A percentile compares a stretch with the other conserved stretches of the same genome.
These are phyloP conservation scores for Aureobasidium pullulans DNA, from an alignment of 2,329 filamentous ascomycete genomes.

Conservation along the genomic window DNA sequence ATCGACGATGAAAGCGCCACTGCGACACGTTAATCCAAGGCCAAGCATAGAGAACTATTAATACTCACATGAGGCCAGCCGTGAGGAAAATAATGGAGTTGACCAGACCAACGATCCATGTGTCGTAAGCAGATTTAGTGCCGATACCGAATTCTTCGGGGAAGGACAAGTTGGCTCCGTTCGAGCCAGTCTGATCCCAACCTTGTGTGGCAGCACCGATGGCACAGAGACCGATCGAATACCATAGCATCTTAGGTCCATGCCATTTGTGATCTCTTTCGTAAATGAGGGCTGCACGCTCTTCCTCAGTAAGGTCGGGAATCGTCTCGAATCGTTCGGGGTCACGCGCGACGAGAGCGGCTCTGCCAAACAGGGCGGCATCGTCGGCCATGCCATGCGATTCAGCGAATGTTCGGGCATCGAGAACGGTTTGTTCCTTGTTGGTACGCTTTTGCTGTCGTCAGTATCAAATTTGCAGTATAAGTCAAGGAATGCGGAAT, in stretches of 20 bases:
- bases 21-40: not conserved
- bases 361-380: slow-evolving; percentile 30
- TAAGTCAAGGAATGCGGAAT: not conserved
- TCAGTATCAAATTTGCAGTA: slow-evolving; percentile 14
- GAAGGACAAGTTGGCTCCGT: slow-evolving; percentile 26
- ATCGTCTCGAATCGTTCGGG: slow-evolving; percentile 57
- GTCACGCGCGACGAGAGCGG: slow-evolving; percentile 65
- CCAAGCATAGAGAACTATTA: not conserved
- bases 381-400: slow-evolving; percentile 30
- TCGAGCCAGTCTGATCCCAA: slow-evolving; percentile 26
- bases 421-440: slow-evolving; percentile 24
- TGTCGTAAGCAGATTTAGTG: too few species aligned
- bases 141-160: slow-evolving; percentile 21
- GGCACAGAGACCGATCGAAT: slow-evolving; percentile 53
- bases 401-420: slow-evolving; percentile 29
- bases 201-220: slow-evolving; percentile 26
- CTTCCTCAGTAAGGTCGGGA: slow-evolving; percentile 51
- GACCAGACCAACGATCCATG: slow-evolving; percentile 40
- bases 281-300: slow-evolving; percentile 52
- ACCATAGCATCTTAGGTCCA: slow-evolving; percentile 54
- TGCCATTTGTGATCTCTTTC: slow-evolving; percentile 63
- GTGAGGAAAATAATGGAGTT: slow-evolving; percentile 48
- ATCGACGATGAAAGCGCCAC: slow-evolving; percentile 25
- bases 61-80: slow-evolving; percentile 25
- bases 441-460: slow-evolving; percentile 25